phyloP scores from a whole-genome alignment of 2,329 filamentous ascomycete species.

The Thielaviopsis ethacetica region DNA sequence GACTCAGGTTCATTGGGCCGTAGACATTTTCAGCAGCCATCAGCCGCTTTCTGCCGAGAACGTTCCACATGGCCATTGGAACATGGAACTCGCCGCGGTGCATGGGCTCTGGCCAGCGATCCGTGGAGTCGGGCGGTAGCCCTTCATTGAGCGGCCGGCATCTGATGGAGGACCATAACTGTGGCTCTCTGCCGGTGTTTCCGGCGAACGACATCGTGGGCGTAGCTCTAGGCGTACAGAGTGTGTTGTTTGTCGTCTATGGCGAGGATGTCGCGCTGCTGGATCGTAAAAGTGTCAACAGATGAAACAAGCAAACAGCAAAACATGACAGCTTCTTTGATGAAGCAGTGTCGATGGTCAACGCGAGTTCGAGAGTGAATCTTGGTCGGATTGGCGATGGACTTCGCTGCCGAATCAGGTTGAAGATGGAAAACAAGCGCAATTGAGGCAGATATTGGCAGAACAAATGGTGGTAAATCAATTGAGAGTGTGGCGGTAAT shows the following conservation, averaged over 20 bases:
- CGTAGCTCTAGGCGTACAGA: not conserved
- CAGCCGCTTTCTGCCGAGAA: constrained; percentile 7
- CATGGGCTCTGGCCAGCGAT: constrained; percentile 11
- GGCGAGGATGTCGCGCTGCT: not conserved
- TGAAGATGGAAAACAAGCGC: not conserved
- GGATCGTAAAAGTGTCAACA: not conserved
- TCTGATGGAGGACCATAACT: not conserved
- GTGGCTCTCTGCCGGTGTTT: not conserved
- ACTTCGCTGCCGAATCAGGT: not conserved
- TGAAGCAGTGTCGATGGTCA: not conserved
- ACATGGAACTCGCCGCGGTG: constrained; percentile 7
- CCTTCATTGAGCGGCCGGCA: constrained; percentile 4
- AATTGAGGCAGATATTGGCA: not conserved
- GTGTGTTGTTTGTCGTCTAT: not conserved
- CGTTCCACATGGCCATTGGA: constrained; percentile 10
- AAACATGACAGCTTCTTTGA: not conserved
- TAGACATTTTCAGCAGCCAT: constrained; percentile 7
- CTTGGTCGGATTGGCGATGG: not conserved
- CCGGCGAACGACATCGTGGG: not conserved
- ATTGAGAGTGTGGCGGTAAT: not conserved
- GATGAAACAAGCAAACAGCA: not conserved
- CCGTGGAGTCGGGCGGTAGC: constrained; percentile 5
- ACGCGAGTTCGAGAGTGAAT: not conserved
- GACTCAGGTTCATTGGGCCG: constrained; percentile 8
- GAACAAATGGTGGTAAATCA: not conserved